phyloP scores from a whole-genome alignment of 495 filamentous ascomycete genomes.

The Talaromyces stipitatus region DNA sequence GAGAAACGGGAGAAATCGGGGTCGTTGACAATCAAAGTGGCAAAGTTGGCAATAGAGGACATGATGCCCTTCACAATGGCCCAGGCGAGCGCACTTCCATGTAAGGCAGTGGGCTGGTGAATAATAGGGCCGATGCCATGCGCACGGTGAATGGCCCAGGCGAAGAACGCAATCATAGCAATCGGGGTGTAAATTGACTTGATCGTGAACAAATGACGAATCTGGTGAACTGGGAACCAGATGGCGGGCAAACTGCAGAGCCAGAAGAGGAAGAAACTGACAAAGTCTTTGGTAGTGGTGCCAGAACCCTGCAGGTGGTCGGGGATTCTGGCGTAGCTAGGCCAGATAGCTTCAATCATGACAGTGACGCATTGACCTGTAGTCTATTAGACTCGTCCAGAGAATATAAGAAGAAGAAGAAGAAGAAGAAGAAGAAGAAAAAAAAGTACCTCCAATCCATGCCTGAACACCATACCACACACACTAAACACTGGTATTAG shows the following conservation, averaged over 20 bases:
- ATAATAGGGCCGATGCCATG: conserved; percentile 83
- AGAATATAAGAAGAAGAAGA: too few relatives aligned
- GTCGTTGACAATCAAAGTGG: conserved; percentile 70
- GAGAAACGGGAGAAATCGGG: conserved; percentile 90
- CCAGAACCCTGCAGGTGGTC: conserved; percentile 64
- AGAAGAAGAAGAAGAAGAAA: not conserved
- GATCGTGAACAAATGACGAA: conserved; percentile 82
- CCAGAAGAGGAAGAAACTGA: conserved; percentile 84
- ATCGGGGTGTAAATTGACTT: conserved; percentile 81
- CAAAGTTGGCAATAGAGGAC: conserved; percentile 88
- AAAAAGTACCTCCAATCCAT: conserved; percentile 64
- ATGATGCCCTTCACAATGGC: conserved; percentile 77
- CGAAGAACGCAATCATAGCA: conserved; percentile 81
- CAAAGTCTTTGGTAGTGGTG: conserved; percentile 67
- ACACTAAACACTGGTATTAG: conserved; percentile 1
- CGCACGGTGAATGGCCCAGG: conserved; percentile 80
- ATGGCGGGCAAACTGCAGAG: conserved; percentile 71
- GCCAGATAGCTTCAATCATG: conserved; percentile 82
- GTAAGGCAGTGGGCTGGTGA: conserved; percentile 52
- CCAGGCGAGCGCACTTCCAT: conserved; percentile 72
- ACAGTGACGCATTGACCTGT: conserved; percentile 63
- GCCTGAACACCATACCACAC: conserved; percentile 73
- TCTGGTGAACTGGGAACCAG: conserved; percentile 57
- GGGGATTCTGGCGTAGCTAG: conserved; percentile 53
- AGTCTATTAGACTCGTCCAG: not conserved